Evolutionary conservation across 306 rosid genomes (phyloP).

Genomic region (Leucaena leucocephala): DNA sequence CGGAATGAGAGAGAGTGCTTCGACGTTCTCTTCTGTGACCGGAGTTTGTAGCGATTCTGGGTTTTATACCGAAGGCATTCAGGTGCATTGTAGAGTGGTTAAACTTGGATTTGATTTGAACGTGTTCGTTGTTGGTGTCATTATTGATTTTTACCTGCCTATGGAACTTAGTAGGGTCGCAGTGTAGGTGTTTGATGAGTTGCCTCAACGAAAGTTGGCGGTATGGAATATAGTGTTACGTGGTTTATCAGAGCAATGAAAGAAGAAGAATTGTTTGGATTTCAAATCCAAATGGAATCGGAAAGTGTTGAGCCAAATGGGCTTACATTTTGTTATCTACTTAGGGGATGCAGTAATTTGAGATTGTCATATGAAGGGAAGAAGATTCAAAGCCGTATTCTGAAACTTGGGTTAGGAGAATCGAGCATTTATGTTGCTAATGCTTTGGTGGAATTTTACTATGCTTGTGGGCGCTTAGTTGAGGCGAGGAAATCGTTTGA

Average conservation of each 20-base stretch:
- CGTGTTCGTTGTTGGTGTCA: constrained; percentile 62
- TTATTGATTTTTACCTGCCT: constrained; percentile 57
- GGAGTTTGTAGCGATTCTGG: constrained; percentile 51
- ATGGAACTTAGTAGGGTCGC: constrained; percentile 51
- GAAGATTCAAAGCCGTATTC: constrained; percentile 60
- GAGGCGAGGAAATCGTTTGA: constrained; percentile 66
- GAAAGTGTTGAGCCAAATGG: constrained; percentile 72
- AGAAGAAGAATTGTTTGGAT: constrained; percentile 44
- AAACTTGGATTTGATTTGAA: constrained; percentile 58
- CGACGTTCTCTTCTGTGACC: constrained; percentile 62
- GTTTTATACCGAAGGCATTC: constrained; percentile 58
- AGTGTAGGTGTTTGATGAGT: constrained; percentile 68
- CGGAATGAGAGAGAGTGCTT: constrained; percentile 58
- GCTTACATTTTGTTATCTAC: constrained; percentile 72
- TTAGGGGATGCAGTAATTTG: constrained; percentile 57
- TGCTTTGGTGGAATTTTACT: constrained; percentile 86
- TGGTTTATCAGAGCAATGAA: constrained; percentile 59
- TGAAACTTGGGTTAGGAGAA: constrained; percentile 63
- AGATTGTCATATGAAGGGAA: constrained; percentile 58
- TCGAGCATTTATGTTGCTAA: constrained; percentile 68
- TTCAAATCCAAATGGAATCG: constrained; percentile 52
- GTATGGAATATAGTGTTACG: constrained; percentile 68
- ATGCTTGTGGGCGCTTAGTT: constrained; percentile 61
- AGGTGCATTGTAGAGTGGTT: constrained; percentile 73
- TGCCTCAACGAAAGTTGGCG: constrained; percentile 60